Evolutionary conservation across 2,329 filamentous ascomycete genomes (phyloP).

Genomic region (Hypoxylon sp.): DNA sequence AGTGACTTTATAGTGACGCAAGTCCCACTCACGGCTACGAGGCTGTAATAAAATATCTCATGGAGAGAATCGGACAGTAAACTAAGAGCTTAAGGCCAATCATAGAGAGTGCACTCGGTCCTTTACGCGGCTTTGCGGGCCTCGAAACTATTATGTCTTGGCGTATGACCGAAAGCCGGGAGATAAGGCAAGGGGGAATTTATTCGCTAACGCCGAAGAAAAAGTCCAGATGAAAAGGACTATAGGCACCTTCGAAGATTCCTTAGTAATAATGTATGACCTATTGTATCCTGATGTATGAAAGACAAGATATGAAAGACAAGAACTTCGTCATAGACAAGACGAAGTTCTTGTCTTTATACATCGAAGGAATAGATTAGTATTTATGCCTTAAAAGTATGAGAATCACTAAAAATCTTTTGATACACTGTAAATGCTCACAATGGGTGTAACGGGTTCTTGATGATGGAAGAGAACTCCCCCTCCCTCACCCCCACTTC

Average conservation of each 20-base stretch:
- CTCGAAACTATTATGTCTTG: conserved; percentile 40
- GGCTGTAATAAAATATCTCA: conserved; percentile 49
- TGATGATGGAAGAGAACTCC: too few species aligned
- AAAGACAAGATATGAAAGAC: too few species aligned
- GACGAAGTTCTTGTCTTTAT: too few species aligned
- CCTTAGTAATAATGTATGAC: not conserved
- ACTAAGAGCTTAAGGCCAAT: conserved; percentile 38
- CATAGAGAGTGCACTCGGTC: conserved; percentile 36
- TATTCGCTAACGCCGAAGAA: conserved; percentile 1
- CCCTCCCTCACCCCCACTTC: not conserved
- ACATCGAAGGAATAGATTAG: too few species aligned
- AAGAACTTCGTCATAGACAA: too few species aligned
- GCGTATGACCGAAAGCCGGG: conserved; percentile 34
- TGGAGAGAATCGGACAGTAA: conserved; percentile 37
- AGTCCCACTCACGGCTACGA: conserved; percentile 40
- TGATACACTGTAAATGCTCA: too few species aligned
- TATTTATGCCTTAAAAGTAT: too few species aligned
- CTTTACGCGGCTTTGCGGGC: conserved; percentile 47
- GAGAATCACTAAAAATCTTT: too few species aligned
- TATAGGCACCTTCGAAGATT: not conserved
- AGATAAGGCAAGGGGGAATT: conserved; percentile 25
- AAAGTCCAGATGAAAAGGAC: not conserved
- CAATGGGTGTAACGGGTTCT: too few species aligned
- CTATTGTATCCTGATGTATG: too few species aligned
- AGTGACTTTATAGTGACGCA: conserved; percentile 31